Percentiles rank a stretch among this genome's conserved stretches.
Evolutionary conservation across 2,329 filamentous ascomycete genomes (phyloP).

Genomic region (Ascochyta lentis): DNA sequence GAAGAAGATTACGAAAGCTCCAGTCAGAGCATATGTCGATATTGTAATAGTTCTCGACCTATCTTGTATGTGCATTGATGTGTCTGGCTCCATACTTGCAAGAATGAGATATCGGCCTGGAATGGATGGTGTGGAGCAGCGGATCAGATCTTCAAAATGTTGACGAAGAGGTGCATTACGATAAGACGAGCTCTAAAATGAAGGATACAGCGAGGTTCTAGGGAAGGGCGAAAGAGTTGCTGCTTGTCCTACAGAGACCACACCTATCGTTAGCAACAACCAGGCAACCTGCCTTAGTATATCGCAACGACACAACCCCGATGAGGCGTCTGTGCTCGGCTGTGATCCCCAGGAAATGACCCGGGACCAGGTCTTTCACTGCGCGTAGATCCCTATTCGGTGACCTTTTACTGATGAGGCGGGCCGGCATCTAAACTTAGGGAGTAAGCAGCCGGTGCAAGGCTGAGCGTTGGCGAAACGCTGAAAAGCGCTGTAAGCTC

Average conservation of each 20-base stretch:
- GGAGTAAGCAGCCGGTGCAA: slow-evolving; percentile 1
- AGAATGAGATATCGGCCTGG: background rate
- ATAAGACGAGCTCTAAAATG: background rate
- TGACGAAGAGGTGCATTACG: too few species aligned
- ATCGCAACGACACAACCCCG: slow-evolving; percentile 1
- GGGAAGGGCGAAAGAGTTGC: background rate
- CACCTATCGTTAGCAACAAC: background rate
- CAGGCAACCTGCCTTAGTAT: background rate
- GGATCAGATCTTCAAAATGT: too few species aligned
- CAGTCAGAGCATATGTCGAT: slow-evolving; percentile 36
- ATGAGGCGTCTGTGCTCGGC: background rate
- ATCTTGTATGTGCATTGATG: slow-evolving; percentile 8
- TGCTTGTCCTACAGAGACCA: background rate
- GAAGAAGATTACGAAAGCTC: slow-evolving; percentile 32
- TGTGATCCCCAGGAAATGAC: background rate
- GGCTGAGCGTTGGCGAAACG: background rate
- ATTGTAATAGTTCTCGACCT: slow-evolving; percentile 31
- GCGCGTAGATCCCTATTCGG: background rate
- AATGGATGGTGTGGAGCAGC: too few species aligned
- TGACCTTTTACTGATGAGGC: background rate
- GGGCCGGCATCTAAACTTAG: background rate
- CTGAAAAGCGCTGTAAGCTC: background rate
- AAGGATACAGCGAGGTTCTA: background rate
- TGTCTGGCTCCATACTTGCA: background rate
- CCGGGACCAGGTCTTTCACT: background rate